phyloP scores from a whole-genome alignment of 495 filamentous ascomycete species.

The Neurospora pannonica region DNA sequence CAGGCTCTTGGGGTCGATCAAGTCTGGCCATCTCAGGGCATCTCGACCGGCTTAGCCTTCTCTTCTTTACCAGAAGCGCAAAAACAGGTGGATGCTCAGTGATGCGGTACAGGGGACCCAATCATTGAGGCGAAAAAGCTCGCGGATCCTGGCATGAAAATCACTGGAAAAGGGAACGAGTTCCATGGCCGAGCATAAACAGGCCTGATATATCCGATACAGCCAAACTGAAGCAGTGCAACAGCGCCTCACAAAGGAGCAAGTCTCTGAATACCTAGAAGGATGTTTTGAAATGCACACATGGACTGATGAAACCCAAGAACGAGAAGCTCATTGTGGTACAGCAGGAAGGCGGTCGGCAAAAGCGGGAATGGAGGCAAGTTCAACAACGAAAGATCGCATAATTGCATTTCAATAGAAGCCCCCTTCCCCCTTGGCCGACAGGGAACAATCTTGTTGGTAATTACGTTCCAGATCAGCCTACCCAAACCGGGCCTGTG shows the following conservation, averaged over 20 bases:
- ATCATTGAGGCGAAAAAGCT: neutral
- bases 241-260: neutral
- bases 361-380: neutral
- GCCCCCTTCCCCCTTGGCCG: neutral
- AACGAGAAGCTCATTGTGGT: neutral
- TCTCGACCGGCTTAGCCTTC: neutral
- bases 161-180: neutral
- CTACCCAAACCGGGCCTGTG: slow-evolving; percentile 2
- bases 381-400: neutral
- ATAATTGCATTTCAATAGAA: neutral
- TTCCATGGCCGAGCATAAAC: neutral
- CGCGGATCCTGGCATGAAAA: neutral
- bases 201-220: neutral
- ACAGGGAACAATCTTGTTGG: neutral
- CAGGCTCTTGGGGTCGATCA: neutral
- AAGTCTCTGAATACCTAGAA: neutral
- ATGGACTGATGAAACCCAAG: neutral
- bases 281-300: neutral
- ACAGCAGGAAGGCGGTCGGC: neutral
- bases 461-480: slow-evolving; percentile 12
- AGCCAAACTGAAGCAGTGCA: neutral
- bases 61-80: neutral
- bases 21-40: neutral
- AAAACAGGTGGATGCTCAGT: neutral
- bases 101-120: neutral